Base-by-base conservation (phyloP, 202 grass and related monocot species). In the Hordeum pubiflorum region DNA sequence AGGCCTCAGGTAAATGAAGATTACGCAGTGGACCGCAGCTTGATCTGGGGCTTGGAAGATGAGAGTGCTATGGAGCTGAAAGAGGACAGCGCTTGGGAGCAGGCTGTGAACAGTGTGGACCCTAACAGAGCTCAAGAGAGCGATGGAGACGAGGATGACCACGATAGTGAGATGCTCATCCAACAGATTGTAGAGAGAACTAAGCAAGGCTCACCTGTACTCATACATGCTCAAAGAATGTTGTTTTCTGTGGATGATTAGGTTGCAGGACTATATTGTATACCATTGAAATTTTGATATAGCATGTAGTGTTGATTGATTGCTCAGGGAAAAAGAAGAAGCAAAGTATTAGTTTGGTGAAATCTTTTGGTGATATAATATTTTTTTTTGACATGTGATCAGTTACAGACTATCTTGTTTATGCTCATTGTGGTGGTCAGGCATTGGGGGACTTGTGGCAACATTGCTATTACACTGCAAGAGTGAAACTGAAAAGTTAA, bases 111-210 rank as follows among this genome's bases (percentile, higher is more conserved):
- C 27, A 86, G 12, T 10, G 39, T 24, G 27, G 68, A 84, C 18
- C 46, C 61, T 56, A 79, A 80, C 37, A 84, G 37, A 63, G 41
- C 44, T 67, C 54, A 64, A 4, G 86, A 86, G 9, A 84, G 72
- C 14, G 43, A 78, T 23, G 63, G 24, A 34, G 73, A 84, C 1
- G 52, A 85, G 1, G 79, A 83, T 2, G 85, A 89, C 21, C 59
- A 78, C 3, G 76, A 88, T 81, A 87, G 84, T 84, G 81, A 84
- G 57, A 23, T 86, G 58, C 80, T 98, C 50, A 91, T 98, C 56
- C 80, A 95, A 72, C 92, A 91, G 72, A 93, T 98, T 89, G 55
- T 98, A 72, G 96, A 98, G 84, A 91, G 89, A 88, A 95, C 92
- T 67, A 95, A 85, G 79, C 86, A 95, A 82, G 92, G 96, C 60